Percentiles rank a stretch among this genome's conserved stretches.
phyloP scores from a whole-genome alignment of 495 filamentous ascomycete genomes.

The Neurospora sp. region DNA sequence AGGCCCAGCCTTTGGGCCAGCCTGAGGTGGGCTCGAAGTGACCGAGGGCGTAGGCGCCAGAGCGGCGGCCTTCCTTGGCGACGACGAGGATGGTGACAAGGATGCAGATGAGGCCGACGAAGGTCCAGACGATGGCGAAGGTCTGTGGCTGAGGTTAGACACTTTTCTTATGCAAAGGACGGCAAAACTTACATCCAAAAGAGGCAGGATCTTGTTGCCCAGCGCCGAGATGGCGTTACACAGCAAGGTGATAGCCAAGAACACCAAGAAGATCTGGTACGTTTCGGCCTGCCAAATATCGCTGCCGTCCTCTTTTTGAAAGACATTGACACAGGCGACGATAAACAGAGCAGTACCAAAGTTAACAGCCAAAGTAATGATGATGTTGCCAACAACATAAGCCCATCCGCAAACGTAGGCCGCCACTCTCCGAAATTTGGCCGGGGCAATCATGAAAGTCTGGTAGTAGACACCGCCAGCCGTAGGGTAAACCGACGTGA shows the following conservation, averaged over 20 bases:
- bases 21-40: slow-evolving; percentile 38
- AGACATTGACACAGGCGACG: slow-evolving; percentile 44
- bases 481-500: slow-evolving; percentile 46
- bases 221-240: slow-evolving; percentile 46
- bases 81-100: slow-evolving; percentile 33
- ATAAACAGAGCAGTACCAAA: slow-evolving; percentile 52
- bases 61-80: slow-evolving; percentile 33
- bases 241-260: slow-evolving; percentile 45
- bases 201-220: slow-evolving; percentile 45
- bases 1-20: slow-evolving; percentile 40
- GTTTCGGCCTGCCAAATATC: slow-evolving; percentile 31
- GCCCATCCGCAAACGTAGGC: slow-evolving; percentile 61
- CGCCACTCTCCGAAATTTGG: slow-evolving; percentile 29
- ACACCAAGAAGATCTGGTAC: slow-evolving; percentile 52
- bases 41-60: slow-evolving; percentile 30
- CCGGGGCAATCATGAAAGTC: slow-evolving; percentile 43
- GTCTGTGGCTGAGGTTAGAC: slow-evolving; percentile 21
- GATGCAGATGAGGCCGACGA: slow-evolving; percentile 35
- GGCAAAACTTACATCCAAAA: slow-evolving; percentile 38
- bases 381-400: slow-evolving; percentile 59
- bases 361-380: slow-evolving; percentile 58
- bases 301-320: slow-evolving; percentile 28
- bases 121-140: slow-evolving; percentile 43
- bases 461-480: slow-evolving; percentile 49
- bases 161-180: background rate